Conservation (phyloP, 2,329 filamentous ascomycete species). For the Fusarium sp. region DNA sequence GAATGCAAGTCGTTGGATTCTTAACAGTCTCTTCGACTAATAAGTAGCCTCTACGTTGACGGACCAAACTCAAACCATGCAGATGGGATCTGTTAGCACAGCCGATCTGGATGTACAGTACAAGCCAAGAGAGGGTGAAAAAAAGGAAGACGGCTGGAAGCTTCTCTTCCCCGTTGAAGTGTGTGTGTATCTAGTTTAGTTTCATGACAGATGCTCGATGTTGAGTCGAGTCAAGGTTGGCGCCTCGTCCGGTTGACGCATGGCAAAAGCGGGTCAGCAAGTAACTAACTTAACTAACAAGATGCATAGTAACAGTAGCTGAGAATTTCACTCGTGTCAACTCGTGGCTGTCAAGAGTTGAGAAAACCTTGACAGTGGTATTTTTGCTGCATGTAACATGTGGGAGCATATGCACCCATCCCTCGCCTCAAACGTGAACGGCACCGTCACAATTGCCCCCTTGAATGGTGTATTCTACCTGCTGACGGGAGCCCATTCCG, state of each 20-base stretch:
- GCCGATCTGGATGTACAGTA: constrained; percentile 1
- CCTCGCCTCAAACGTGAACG: not conserved
- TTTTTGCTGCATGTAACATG: not conserved
- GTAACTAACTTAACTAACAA: not conserved
- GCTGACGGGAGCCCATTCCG: not conserved
- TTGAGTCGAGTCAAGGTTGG: not conserved
- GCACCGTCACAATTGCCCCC: not conserved
- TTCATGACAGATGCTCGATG: not conserved
- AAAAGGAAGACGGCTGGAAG: not conserved
- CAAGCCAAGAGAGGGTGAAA: not conserved
- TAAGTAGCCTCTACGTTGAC: not conserved
- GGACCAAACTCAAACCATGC: constrained; percentile 11
- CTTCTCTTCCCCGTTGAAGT: not conserved
- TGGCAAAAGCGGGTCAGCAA: not conserved
- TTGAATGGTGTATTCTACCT: not conserved
- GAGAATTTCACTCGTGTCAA: not conserved
- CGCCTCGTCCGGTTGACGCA: not conserved
- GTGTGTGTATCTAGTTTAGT: not conserved
- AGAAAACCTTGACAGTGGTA: not conserved
- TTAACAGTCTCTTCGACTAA: not conserved
- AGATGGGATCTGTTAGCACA: not conserved
- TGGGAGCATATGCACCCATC: not conserved
- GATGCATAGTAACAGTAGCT: not conserved
- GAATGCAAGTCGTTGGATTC: constrained; percentile 17
- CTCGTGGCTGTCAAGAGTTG: not conserved